Base-by-base conservation (phyloP, 2,329 filamentous ascomycete genomes). In the Fusarium fujikuroi region DNA sequence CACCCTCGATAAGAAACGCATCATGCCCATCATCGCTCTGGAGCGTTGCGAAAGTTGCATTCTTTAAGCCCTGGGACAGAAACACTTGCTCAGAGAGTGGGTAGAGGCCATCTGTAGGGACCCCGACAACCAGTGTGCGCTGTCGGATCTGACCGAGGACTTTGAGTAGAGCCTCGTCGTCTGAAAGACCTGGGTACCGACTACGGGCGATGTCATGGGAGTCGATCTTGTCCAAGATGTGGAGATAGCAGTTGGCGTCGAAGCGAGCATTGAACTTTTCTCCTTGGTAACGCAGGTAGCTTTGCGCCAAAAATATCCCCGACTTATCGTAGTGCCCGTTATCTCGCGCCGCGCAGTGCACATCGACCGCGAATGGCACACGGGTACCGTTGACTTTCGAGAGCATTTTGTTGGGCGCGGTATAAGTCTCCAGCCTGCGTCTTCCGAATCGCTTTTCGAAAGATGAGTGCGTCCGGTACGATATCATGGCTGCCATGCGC, bases 401-500 rank as follows among this genome's bases (percentile, higher is more conserved):
- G 18, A 46, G 7, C 28, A 21, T 46, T 14, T 16, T 46, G 9
- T 46, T 57, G 39, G 30, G 30, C 3, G 53, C n/a, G 2, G n/a
- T 9, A 9, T 25, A 46, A 46, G 54, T 23, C 39, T 57, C 54
- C 42, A 46, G 14, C 5, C n/a, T 32, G n/a, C 28, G 54, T 46
- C 54, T 57, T 25, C 39, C 54, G 2, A 57, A 46, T 21, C 54
- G 18, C 30, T 46, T 25, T 46, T 57, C 30, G 39, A 57, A 57
- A 36, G 53, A 57, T 18, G 39, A 21, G 53, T 57, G 53, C 19
- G 53, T 57, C 9, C 53, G 53, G 16, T 57, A 57, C 4, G 53
- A 57, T 46, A 57, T 23, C 53, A 57, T 46, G 16, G 53, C 53
- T 57, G 53, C 53, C 53, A 57, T 57, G 14, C 53, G 39, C n/a